Evolutionary conservation across 345 rosid species (phyloP), one percentile per base, ranked within the genome.

Genomic region (Capsella bursapastoris): DNA sequence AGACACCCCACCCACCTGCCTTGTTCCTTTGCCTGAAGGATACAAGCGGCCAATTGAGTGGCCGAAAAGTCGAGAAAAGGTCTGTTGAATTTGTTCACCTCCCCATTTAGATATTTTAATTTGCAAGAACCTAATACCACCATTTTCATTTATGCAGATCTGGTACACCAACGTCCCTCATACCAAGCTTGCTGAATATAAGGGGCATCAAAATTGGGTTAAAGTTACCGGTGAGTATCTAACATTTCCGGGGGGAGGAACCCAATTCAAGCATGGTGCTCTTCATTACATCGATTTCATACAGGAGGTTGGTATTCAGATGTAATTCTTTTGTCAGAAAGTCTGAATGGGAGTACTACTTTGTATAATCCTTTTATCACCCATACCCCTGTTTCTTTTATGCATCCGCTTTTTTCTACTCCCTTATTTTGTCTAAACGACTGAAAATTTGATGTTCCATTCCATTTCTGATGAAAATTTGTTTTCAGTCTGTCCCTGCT

Each of bases 141-240:
- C 57, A 32, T 47, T 27, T 75, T 27, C 66, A 8, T 76, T 66
- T 43, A 57, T 74, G 70, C 83, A 95, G 99, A 89, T 95, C 73
- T 95, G 99, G 97, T 92, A 89, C 81, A 75, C 80, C 48, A 95
- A 95, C 45, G 97, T 92, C 73, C 99, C 99, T 58, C 97, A 95
- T 73, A 88, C 96, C 52, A 89, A 92, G 81, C 96, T 95, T 75
- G 98, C 93, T 16, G 73, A 82, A 77, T n/a, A 84, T 64, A 92
- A 95, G 85, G 99, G 98, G 51, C 97, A 95, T 84, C 98, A 95
- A 73, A 95, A 95, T 70, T 95, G 99, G 99, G 98, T 95, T 64
- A 95, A 95, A 83, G 89, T 95, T 27, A 70, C 79, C 12, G 99
- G 99, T 60, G 97, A 92, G 78, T 95, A 84, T 82, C 91, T 95